Evolutionary conservation across 1,139 yeast species (phyloP).

Genomic region (Hyphopichia burtonii): DNA sequence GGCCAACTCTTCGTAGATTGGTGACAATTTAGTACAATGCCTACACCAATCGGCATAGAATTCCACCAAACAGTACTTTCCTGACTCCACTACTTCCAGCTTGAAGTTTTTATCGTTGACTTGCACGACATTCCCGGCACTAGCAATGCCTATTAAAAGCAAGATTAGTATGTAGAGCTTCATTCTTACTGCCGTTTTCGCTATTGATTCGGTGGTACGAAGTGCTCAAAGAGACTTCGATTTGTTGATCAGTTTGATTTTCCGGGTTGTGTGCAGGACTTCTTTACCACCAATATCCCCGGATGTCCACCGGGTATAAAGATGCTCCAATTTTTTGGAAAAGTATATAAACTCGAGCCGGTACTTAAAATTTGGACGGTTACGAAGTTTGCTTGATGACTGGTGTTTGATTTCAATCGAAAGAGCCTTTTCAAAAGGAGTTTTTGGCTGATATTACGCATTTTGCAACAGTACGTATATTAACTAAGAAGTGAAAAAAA

Average conservation of each 20-base stretch:
- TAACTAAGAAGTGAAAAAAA: no score
- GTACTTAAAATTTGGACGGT: no score
- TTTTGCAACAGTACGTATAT: no score
- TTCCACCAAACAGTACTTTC: slow-evolving; percentile 66
- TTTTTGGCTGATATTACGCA: no score
- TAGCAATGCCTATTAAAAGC: not conserved
- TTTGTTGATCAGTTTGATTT: not conserved
- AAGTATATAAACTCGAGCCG: no score
- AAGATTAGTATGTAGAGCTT: not conserved
- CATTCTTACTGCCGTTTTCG: no score
- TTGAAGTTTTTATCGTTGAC: slow-evolving; percentile 52
- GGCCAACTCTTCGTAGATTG: slow-evolving; percentile 61
- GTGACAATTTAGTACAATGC: slow-evolving; percentile 69
- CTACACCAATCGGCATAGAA: slow-evolving; percentile 83
- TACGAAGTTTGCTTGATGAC: no score
- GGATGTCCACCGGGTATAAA: not conserved
- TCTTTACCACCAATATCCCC: not conserved
- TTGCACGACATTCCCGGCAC: slow-evolving; percentile 15
- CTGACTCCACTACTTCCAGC: slow-evolving; percentile 51
- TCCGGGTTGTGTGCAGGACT: not conserved
- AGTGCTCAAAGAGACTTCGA: no score
- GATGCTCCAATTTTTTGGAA: not conserved
- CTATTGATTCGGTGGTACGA: no score
- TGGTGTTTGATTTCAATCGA: no score
- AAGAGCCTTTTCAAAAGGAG: no score